These are phyloP conservation scores for Diaporthe vexans DNA, from an alignment of 2,329 filamentous ascomycete species.

Conservation along the genomic window DNA sequence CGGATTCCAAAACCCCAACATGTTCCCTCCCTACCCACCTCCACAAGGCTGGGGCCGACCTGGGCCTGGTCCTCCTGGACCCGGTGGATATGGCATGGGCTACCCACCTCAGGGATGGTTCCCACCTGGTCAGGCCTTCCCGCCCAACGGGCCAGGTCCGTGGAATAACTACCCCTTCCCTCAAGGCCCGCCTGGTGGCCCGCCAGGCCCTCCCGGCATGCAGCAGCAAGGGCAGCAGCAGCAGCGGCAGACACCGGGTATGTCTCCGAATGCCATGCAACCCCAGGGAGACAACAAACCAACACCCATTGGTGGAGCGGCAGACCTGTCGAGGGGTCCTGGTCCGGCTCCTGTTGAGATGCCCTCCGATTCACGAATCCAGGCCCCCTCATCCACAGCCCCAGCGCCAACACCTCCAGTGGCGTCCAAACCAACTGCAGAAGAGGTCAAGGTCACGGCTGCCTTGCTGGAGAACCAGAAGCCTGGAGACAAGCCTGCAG, in stretches of 20 bases:
- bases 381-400: conserved; percentile 53
- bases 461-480: conserved; percentile 62
- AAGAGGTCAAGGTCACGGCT: conserved; percentile 66
- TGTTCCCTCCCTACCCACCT: conserved; percentile 48
- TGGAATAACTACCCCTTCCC: conserved; percentile 74
- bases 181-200: conserved; percentile 55
- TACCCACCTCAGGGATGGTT: conserved; percentile 86
- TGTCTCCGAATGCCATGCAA: conserved; percentile 24
- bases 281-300: conserved; percentile 57
- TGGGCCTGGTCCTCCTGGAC: conserved; percentile 51
- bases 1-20: conserved; percentile 46
- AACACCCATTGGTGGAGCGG: conserved; percentile 64
- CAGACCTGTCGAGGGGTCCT: conserved; percentile 61
- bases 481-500: conserved; percentile 48
- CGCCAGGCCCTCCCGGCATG: conserved; percentile 47
- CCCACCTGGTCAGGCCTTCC: conserved; percentile 81
- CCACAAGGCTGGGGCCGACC: conserved; percentile 51
- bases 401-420: conserved; percentile 73
- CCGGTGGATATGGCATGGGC: conserved; percentile 71
- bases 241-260: conserved; percentile 49
- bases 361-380: conserved; percentile 67
- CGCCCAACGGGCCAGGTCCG: conserved; percentile 72
- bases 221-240: conserved; percentile 41
- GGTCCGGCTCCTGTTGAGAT: conserved; percentile 55
- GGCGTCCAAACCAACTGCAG: conserved; percentile 76